A percentile compares a stretch with the other conserved stretches of the same genome.
Evolutionary conservation across 176 grass and related monocot genomes (phyloP).

Genomic region (Tuctoria greenei): DNA sequence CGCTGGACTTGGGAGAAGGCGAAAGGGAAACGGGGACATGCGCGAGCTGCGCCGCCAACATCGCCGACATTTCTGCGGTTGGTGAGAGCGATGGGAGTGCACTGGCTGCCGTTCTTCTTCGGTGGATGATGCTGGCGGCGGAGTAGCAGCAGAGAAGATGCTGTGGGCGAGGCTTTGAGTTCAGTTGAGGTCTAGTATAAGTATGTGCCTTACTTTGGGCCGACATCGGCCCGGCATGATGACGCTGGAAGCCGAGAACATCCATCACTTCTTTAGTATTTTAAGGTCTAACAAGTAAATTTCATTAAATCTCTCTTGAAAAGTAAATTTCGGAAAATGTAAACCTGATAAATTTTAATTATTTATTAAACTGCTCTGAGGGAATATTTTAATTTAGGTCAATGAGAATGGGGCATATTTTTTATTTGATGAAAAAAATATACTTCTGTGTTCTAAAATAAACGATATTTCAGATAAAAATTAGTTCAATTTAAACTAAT

Average conservation of each 20-base stretch:
- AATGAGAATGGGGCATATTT: too few species aligned
- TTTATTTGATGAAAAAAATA: too few species aligned
- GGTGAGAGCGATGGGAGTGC: neutral
- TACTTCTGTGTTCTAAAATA: too few species aligned
- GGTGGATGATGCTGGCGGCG: constrained; percentile 14
- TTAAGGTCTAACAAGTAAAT: too few species aligned
- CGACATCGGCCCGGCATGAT: neutral
- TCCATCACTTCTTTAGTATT: neutral
- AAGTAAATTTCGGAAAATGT: too few species aligned
- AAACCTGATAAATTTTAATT: neutral
- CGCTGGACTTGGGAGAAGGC: neutral
- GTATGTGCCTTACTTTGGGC: neutral
- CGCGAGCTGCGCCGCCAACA: constrained; percentile 17
- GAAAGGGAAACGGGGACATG: neutral
- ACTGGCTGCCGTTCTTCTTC: constrained; percentile 15
- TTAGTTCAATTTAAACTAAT: too few species aligned
- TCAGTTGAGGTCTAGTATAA: neutral
- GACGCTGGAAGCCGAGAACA: neutral
- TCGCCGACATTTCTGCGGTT: constrained; percentile 36
- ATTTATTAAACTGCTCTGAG: too few species aligned
- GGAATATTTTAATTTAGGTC: too few species aligned
- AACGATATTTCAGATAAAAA: too few species aligned
- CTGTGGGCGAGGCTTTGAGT: constrained; percentile 14
- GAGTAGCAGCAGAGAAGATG: neutral
- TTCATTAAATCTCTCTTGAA: too few species aligned